These are phyloP conservation scores for Globomyces pollinis-pini DNA, from an alignment of 192 early-diverging fungal genomes.

Conservation along the genomic window DNA sequence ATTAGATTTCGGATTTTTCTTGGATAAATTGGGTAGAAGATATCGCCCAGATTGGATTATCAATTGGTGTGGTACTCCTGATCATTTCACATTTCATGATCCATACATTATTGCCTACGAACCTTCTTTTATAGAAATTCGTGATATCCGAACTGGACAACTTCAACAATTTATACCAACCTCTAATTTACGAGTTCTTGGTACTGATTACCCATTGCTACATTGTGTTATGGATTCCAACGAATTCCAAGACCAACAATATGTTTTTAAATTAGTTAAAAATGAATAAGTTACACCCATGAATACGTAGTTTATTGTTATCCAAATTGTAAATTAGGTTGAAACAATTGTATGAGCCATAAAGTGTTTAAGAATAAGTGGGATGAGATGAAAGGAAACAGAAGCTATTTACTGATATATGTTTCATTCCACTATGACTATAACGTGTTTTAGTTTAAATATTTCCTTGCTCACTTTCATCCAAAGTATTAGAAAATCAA, in stretches of 20 bases:
- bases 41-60: constrained; percentile 70
- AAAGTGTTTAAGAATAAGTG: too few relatives aligned
- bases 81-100: constrained; percentile 69
- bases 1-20: constrained; percentile 84
- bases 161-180: constrained; percentile 63
- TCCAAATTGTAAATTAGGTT: too few relatives aligned
- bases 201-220: constrained; percentile 22
- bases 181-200: constrained; percentile 49
- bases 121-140: constrained; percentile 81
- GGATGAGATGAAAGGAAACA: too few relatives aligned
- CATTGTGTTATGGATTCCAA: constrained; percentile 20
- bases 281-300: too few relatives aligned
- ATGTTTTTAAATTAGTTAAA: constrained; percentile 18
- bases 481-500: too few relatives aligned
- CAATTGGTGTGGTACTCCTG: constrained; percentile 80
- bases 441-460: too few relatives aligned
- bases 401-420: too few relatives aligned
- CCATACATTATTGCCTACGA: constrained; percentile 92
- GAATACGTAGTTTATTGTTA: too few relatives aligned
- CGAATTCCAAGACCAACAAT: constrained; percentile 13
- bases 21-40: constrained; percentile 77
- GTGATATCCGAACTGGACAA: constrained; percentile 67
- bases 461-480: too few relatives aligned
- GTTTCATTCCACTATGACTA: too few relatives aligned
- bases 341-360: too few relatives aligned